Evolutionary conservation across 305 asterid species (phyloP), one percentile per base, ranked within the genome.

Genomic region (Fraxinus angustifolia): DNA sequence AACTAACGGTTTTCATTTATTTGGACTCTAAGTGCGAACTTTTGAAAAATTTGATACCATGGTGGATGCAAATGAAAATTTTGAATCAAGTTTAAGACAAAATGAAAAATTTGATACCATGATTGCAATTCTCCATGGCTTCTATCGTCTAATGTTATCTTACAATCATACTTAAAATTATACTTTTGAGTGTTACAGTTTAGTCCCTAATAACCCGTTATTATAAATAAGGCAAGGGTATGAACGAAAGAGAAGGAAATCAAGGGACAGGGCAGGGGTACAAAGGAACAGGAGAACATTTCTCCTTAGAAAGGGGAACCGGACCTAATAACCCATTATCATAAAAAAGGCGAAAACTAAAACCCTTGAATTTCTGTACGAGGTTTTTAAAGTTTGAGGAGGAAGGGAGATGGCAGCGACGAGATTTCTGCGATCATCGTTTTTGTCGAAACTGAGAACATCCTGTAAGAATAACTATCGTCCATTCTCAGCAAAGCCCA

Each of bases 401-500:
- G 28, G 30, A 17, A 58, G 30, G 30, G 4, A 58, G 30, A 58
- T 58, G 68, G 68, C 68, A 58, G 68, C 60, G 60, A 50, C 60
- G 4, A 50, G 60, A 16, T 50, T n/a, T 50, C 60, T 58, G 12
- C 30, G 68, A 58, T 58, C 68, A 58, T 58, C 30, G 68, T 58
- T 58, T 58, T 58, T 21, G 68, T 58, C 30, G 68, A 58, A 19
- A 58, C 30, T 21, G 30, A 58, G 30, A 58, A 21, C 30, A 17
- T 6, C 68, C 3, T 19, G 68, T 17, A 58, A 58, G 68, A 19
- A 58, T 58, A 73, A 76, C n/a, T 88, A 85, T 42, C 74, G 78
- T 42, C 45, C 70, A 17, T 77, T 85, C 76, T 85, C 88, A 12
- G 65, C 84, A 11, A 85, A 80, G 42, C 56, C 81, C 72, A 17